These are phyloP conservation scores for Pseudogymnoascus sp. DNA, from an alignment of 2,329 filamentous ascomycete genomes.

Conservation along the genomic window DNA sequence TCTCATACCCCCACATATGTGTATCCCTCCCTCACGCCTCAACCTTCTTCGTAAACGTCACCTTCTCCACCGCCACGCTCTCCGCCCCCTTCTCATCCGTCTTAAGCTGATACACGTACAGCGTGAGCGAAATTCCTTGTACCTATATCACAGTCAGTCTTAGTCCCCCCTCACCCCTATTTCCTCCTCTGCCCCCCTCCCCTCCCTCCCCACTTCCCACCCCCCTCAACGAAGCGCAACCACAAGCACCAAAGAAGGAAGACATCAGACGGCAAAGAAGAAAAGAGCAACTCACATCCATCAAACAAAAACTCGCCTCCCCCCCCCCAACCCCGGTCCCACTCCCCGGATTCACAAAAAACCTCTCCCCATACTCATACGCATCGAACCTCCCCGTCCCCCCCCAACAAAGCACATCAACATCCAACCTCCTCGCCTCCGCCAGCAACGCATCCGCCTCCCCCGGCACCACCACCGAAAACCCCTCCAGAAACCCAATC, in stretches of 20 bases:
- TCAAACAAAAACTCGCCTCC: conserved; percentile 89
- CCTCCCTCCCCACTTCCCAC: too few relatives aligned
- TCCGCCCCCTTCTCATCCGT: conserved; percentile 69
- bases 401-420: conserved; percentile 61
- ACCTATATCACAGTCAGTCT: conserved; percentile 47
- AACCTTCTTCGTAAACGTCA: conserved; percentile 71
- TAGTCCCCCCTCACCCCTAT: too few relatives aligned
- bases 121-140: conserved; percentile 88
- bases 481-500: conserved; percentile 59
- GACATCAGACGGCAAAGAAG: too few relatives aligned
- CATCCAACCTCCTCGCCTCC: conserved; percentile 59
- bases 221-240: too few relatives aligned
- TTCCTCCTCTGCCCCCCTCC: neutral
- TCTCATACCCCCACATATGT: neutral
- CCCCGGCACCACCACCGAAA: conserved; percentile 53
- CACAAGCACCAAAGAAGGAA: too few relatives aligned
- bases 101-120: conserved; percentile 86
- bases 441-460: conserved; percentile 59
- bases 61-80: conserved; percentile 76
- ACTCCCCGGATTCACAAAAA: conserved; percentile 61
- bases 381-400: conserved; percentile 62
- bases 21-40: neutral
- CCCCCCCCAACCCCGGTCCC: conserved; percentile 52
- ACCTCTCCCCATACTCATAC: conserved; percentile 67
- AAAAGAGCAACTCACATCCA: conserved; percentile 66